Evolutionary conservation across 495 filamentous ascomycete species (phyloP).

Genomic region (Hypoxylon perforatum): DNA sequence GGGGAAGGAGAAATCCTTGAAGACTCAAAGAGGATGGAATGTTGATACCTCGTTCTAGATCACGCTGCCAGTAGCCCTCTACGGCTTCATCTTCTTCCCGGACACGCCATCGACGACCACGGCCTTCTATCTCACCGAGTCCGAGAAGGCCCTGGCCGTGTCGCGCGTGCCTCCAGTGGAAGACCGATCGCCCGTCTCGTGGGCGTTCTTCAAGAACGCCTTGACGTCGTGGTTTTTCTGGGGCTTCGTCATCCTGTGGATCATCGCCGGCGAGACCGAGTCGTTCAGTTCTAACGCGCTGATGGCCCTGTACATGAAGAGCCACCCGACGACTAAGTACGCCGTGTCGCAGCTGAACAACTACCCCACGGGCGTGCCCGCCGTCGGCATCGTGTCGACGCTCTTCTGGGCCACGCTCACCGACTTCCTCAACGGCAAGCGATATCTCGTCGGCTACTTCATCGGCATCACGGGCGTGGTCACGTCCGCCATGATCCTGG

Average conservation of each 20-base stretch:
- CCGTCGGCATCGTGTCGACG: constrained; percentile 62
- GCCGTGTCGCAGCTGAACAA: constrained; percentile 60
- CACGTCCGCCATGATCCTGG: constrained; percentile 61
- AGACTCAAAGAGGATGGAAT: neutral
- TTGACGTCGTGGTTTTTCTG: constrained; percentile 61
- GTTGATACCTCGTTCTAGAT: constrained; percentile 46
- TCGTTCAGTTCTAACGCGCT: constrained; percentile 61
- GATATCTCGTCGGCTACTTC: constrained; percentile 65
- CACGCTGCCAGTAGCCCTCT: constrained; percentile 68
- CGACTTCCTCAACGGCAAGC: constrained; percentile 60
- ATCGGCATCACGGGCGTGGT: constrained; percentile 62
- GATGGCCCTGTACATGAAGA: constrained; percentile 58
- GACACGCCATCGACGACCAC: constrained; percentile 67
- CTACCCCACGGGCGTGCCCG: constrained; percentile 60
- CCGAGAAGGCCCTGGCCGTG: constrained; percentile 60
- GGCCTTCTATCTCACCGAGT: constrained; percentile 60
- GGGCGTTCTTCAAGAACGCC: constrained; percentile 53
- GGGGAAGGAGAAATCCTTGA: neutral
- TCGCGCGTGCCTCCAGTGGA: constrained; percentile 46
- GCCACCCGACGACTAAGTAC: constrained; percentile 51
- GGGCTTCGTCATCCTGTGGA: constrained; percentile 62
- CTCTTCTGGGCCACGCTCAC: constrained; percentile 66
- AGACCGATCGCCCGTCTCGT: constrained; percentile 49
- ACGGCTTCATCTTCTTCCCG: constrained; percentile 68
- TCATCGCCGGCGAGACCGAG: constrained; percentile 61